These are phyloP conservation scores for Tetracentron sinense DNA, from an alignment of 164 flowering plant genomes.

Conservation along the genomic window DNA sequence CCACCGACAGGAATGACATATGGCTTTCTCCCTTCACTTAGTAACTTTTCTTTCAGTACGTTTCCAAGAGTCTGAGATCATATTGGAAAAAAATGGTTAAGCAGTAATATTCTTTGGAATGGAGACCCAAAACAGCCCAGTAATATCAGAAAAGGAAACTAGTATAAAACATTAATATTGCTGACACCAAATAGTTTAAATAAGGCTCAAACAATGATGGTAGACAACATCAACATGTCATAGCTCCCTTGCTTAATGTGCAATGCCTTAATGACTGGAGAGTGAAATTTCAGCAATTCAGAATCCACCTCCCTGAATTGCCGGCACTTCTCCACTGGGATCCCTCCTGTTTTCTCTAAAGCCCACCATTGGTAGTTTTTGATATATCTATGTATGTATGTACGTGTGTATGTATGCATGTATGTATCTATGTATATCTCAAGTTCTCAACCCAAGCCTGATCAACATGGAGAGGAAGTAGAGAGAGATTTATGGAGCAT, in stretches of 20 bases:
- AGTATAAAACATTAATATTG: neutral
- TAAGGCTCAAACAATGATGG: neutral
- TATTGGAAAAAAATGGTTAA: neutral
- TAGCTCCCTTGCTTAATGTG: neutral
- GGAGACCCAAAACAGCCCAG: neutral
- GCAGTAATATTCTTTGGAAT: neutral
- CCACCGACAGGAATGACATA: constrained; percentile 99
- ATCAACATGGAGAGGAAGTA: neutral
- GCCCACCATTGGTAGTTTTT: neutral
- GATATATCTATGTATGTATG: neutral
- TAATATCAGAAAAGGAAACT: neutral
- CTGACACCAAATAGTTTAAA: neutral
- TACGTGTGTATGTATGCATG: neutral
- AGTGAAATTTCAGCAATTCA: neutral
- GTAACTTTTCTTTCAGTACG: constrained; percentile 62
- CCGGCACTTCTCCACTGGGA: no score
- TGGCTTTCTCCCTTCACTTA: constrained; percentile 82
- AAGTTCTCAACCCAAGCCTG: neutral
- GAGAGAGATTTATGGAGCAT: neutral
- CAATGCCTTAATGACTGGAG: neutral
- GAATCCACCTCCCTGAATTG: neutral
- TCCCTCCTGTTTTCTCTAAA: neutral
- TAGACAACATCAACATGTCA: neutral
- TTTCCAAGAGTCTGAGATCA: constrained; percentile 62
- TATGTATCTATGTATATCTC: no score